Evolutionary conservation across 2,329 filamentous ascomycete species (phyloP).

Genomic region (Colletotrichum sp.): DNA sequence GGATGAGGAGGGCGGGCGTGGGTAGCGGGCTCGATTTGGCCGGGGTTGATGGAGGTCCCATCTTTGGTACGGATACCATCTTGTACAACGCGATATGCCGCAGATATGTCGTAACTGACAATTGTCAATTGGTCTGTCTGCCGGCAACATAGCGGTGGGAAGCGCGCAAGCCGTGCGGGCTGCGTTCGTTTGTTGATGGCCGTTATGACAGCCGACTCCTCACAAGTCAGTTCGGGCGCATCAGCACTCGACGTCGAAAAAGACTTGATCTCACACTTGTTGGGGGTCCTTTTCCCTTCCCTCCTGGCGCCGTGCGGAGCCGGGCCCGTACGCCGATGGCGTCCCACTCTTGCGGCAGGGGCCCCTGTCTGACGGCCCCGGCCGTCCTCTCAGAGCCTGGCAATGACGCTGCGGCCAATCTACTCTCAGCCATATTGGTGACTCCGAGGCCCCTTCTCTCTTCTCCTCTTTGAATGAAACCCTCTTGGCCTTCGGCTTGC

Average conservation of each 20-base stretch:
- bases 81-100: constrained; percentile 9
- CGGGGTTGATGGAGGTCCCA: neutral
- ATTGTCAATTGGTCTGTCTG: neutral
- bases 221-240: neutral
- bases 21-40: neutral
- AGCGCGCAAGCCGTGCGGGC: neutral
- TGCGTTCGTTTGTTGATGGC: neutral
- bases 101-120: neutral
- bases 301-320: neutral
- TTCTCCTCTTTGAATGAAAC: neutral
- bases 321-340: neutral
- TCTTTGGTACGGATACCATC: neutral
- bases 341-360: neutral
- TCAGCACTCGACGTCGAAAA: neutral
- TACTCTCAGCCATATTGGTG: neutral
- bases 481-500: neutral
- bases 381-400: neutral
- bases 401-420: neutral
- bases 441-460: neutral
- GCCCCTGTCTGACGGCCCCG: neutral
- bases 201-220: neutral
- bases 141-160: neutral
- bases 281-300: neutral
- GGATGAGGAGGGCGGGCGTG: neutral
- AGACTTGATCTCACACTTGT: constrained; percentile 4